phyloP scores from a whole-genome alignment of 192 early-diverging fungal species.

The Coemansia sp. region DNA sequence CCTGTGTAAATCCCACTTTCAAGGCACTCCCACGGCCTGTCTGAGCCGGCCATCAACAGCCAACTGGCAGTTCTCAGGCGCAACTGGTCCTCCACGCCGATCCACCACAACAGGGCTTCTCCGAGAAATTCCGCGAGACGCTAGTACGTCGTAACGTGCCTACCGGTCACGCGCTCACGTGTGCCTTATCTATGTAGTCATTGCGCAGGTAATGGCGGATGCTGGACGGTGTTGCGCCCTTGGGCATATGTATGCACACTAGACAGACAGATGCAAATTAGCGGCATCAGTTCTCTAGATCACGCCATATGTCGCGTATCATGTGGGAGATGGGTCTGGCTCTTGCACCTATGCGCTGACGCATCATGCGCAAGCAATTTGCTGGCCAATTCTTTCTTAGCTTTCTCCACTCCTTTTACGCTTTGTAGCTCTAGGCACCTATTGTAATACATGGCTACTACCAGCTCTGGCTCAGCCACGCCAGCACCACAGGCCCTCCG shows the following conservation, averaged over 20 bases:
- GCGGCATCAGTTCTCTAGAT: neutral
- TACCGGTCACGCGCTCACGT: neutral
- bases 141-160: neutral
- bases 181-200: neutral
- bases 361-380: neutral
- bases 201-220: neutral
- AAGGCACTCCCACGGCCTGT: neutral
- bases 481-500: constrained; percentile 4
- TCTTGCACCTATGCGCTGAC: neutral
- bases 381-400: neutral
- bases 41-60: neutral
- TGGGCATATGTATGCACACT: neutral
- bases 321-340: too few relatives aligned
- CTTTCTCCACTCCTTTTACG: neutral
- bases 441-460: constrained; percentile 7
- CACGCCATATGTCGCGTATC: neutral
- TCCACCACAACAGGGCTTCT: neutral
- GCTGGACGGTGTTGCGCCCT: neutral
- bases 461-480: constrained; percentile 1
- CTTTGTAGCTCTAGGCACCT: neutral
- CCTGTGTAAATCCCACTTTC: neutral
- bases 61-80: neutral
- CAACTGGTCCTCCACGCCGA: neutral
- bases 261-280: neutral
- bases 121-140: neutral